These are phyloP conservation scores for Cicer chorassanicum DNA, from an alignment of 306 rosid genomes.

Conservation along the genomic window DNA sequence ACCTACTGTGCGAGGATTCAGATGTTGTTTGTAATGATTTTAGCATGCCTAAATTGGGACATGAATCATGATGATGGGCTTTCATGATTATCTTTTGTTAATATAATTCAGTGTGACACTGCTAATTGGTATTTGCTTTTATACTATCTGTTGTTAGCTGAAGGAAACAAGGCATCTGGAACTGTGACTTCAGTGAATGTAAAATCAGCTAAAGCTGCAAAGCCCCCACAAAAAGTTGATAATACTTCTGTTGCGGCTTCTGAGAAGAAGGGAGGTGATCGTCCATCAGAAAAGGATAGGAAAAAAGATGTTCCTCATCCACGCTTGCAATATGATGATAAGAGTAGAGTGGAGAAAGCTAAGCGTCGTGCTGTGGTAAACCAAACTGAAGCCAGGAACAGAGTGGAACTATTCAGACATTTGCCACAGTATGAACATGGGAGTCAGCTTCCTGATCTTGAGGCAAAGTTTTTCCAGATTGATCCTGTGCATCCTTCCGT, in stretches of 20 bases:
- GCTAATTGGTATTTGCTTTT: slow-evolving; percentile 32
- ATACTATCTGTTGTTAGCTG: slow-evolving; percentile 45
- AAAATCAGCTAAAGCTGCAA: slow-evolving; percentile 50
- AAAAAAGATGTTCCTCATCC: slow-evolving; percentile 64
- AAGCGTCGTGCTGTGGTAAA: slow-evolving; percentile 58
- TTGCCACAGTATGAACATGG: slow-evolving; percentile 65
- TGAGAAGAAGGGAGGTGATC: slow-evolving; percentile 56
- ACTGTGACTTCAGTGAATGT: slow-evolving; percentile 34
- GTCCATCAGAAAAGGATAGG: slow-evolving; percentile 53
- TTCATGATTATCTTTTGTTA: background rate
- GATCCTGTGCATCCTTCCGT: slow-evolving; percentile 55
- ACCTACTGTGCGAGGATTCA: background rate
- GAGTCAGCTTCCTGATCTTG: slow-evolving; percentile 58
- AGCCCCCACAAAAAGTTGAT: slow-evolving; percentile 48
- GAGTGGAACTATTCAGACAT: slow-evolving; percentile 63
- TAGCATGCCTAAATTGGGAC: slow-evolving; percentile 8
- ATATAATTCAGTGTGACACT: background rate
- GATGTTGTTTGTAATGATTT: slow-evolving; percentile 2
- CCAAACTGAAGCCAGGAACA: slow-evolving; percentile 57
- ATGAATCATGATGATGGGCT: slow-evolving; percentile 13
- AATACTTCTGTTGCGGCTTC: slow-evolving; percentile 47
- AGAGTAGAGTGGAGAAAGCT: slow-evolving; percentile 56
- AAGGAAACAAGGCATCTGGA: slow-evolving; percentile 51
- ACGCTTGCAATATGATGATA: slow-evolving; percentile 60
- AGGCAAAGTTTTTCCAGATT: slow-evolving; percentile 57